Base-by-base conservation (phyloP, 768 basidiomycete genomes). In the Phlebiopsis flavidoalba region DNA sequence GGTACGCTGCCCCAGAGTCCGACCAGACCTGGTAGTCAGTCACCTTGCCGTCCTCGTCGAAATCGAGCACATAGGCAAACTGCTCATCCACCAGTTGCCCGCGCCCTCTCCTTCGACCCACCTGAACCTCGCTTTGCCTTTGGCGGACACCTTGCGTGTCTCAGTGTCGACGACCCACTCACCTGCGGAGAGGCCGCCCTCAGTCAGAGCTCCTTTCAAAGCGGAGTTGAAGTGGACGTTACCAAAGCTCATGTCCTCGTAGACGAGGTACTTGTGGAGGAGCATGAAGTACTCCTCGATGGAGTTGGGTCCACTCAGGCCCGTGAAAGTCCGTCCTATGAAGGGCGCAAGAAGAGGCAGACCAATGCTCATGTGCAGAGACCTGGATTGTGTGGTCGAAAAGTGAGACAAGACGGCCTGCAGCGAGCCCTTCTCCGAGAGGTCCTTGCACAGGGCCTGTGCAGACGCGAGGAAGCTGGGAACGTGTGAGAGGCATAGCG, bases 11-110 rank as follows among this genome's bases (percentile, higher is more conserved):
- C 11, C 84, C 86, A 7, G 85, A 82, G 70, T 88, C 87, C 11
- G 83, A 84, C 86, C 86, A 88, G 1, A 88, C 78, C 66, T 88
- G 81, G 76, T 85, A 86, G 47, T 77, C 73, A 22, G 74, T 74
- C n/a, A 88, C 74, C 70, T 81, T 86, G 58, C 72, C 67, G 31
- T 79, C 77, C 22, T 81, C 75, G 58, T 86, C 85, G 67, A 87
- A 87, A 67, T 83, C 83, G 62, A 88, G 70, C 17, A 80, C 74
- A 64, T 87, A 87, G 8, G 75, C 71, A 65, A 88, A 88, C 15
- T 75, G 77, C 73, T 88, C 87, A 26, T 83, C 86, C 87, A 88
- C 52, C 75, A 76, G 67, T 86, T 74, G 48, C 69, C 66, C 5
- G 82, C 83, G 62, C 75, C 71, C 59, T 66, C 57, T 46, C 65